These are phyloP conservation scores for Vigna angularis DNA, from an alignment of 306 rosid genomes.

Conservation along the genomic window DNA sequence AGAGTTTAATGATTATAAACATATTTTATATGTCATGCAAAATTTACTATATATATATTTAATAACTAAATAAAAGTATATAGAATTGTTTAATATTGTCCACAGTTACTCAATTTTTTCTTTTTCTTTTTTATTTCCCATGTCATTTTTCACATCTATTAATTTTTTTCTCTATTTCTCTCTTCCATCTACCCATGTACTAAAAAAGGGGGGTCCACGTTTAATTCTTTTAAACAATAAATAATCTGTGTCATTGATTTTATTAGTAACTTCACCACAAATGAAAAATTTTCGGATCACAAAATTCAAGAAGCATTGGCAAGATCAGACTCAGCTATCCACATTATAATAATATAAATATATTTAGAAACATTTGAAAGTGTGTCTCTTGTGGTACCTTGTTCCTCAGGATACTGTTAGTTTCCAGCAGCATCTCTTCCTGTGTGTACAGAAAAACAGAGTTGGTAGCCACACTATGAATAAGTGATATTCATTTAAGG, in stretches of 20 bases:
- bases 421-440: slow-evolving; percentile 73
- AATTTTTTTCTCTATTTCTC: background rate
- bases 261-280: background rate
- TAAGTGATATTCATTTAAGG: slow-evolving; percentile 7
- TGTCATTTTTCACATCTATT: no score
- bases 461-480: slow-evolving; percentile 14
- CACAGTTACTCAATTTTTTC: no score
- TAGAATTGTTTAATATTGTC: no score
- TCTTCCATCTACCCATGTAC: background rate
- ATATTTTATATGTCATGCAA: no score
- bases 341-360: background rate
- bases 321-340: background rate
- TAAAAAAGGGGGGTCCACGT: no score
- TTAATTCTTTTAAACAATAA: background rate
- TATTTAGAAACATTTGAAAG: background rate
- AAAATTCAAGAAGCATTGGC: background rate
- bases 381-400: slow-evolving; percentile 52
- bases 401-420: slow-evolving; percentile 58
- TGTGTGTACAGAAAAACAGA: slow-evolving; percentile 44
- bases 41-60: no score
- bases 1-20: no score
- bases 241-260: background rate
- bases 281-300: background rate
- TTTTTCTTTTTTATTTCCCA: no score
- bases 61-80: no score